Evolutionary conservation across 2,329 filamentous ascomycete species (phyloP), one percentile per base, ranked within the genome.

Genomic region (Monosporascus sp.): DNA sequence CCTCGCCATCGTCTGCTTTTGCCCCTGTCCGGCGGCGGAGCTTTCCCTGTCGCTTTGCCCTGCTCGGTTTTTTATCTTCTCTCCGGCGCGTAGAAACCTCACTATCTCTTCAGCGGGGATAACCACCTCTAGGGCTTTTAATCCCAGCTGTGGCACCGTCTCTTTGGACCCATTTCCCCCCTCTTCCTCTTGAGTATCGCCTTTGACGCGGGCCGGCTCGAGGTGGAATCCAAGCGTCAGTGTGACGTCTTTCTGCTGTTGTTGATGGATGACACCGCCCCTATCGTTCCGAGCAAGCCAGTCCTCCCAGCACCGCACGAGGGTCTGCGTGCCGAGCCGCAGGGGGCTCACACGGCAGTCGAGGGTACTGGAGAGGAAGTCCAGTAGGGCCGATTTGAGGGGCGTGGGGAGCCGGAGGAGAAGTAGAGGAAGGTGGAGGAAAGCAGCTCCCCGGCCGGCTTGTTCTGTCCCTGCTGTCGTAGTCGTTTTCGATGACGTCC

Each of bases 291-390:
- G 65, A 2, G 66, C 62, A 31, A 79, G 69, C 80, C 80, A 83
- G 15, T 68, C 63, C 57, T 83, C 81, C 75, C 77, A 79, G 6
- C 73, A 68, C 4, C 63, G 62, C 1, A 81, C 66, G 0, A 85
- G 69, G 2, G 77, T 79, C 45, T 71, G 71, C 7, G 79, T 81
- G 6, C 77, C 77, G 2, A 84, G 63, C 1, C 70, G 70, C 43
- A 83, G 65, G 4, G 77, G 69, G 51, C 72, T 76, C 45, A 83
- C 74, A 27, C 78, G 79, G 56, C 79, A 82, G 67, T 85, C 81
- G 57, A 84, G 83, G 0, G 75, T 75, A 43, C 66, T 73, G 3
- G 74, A 70, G 11, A 85, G 66, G 64, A 83, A 85, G 22, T 77
- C 73, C n/a, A 71, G 55, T 0, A 84, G 59, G 20, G 78, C 67